Percentiles rank a stretch among this genome's conserved stretches.
phyloP scores from a whole-genome alignment of 148 eudicot genomes.

The Rhododendron molle region DNA sequence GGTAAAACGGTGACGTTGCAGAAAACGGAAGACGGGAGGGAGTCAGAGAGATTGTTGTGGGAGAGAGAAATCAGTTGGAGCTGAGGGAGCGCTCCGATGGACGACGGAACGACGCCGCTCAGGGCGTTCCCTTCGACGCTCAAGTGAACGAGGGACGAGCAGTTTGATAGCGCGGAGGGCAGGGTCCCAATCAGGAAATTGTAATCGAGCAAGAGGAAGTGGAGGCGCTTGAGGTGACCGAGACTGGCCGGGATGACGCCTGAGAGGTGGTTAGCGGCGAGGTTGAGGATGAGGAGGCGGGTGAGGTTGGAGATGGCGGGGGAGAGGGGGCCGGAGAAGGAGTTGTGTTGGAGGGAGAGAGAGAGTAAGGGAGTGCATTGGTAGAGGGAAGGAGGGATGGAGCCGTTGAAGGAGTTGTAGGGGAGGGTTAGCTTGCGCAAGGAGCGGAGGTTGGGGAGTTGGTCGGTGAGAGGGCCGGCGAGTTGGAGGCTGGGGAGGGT shows the following conservation, averaged over 20 bases:
- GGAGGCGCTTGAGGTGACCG: slow-evolving; percentile 40
- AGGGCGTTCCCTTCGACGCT: slow-evolving; percentile 1
- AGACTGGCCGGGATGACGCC: slow-evolving; percentile 54
- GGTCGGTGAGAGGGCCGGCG: slow-evolving; percentile 32
- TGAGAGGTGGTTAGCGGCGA: slow-evolving; percentile 39
- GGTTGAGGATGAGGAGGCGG: slow-evolving; percentile 30
- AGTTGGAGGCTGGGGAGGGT: slow-evolving; percentile 43
- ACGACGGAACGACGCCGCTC: slow-evolving; percentile 52
- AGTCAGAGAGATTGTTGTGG: slow-evolving; percentile 52
- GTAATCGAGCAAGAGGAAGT: slow-evolving; percentile 49
- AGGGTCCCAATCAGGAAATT: slow-evolving; percentile 15
- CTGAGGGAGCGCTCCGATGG: slow-evolving; percentile 33
- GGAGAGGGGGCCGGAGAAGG: slow-evolving; percentile 34
- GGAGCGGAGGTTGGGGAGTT: slow-evolving; percentile 25
- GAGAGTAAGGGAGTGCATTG: slow-evolving; percentile 29
- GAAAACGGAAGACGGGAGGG: slow-evolving; percentile 44
- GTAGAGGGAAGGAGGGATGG: slow-evolving; percentile 42
- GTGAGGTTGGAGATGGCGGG: slow-evolving; percentile 29
- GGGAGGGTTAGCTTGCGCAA: slow-evolving; percentile 57
- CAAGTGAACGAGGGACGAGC: not conserved
- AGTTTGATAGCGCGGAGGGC: not conserved
- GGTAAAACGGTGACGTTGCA: slow-evolving; percentile 37
- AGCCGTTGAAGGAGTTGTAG: slow-evolving; percentile 45
- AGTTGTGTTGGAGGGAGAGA: slow-evolving; percentile 43
- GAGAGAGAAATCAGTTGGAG: slow-evolving; percentile 54